phyloP scores from a whole-genome alignment of 1,284 basidiomycete genomes.

The Marasmius fiardii region DNA sequence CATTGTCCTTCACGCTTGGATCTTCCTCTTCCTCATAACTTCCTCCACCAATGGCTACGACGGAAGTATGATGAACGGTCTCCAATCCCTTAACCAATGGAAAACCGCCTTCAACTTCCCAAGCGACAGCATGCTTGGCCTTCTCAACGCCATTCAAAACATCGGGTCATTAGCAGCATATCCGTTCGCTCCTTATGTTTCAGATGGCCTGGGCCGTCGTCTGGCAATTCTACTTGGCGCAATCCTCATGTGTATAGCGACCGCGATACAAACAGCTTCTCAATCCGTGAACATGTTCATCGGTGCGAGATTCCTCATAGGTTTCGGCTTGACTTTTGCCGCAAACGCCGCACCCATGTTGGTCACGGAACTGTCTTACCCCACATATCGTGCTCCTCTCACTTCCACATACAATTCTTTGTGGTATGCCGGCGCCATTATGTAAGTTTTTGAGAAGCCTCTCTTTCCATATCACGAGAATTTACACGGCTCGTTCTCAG shows the following conservation, averaged over 20 bases:
- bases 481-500: conserved; percentile 32
- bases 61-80: conserved; percentile 75
- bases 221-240: conserved; percentile 63
- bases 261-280: conserved; percentile 69
- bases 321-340: conserved; percentile 76
- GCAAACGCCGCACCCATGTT: conserved; percentile 72
- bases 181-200: conserved; percentile 67
- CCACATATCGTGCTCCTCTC: conserved; percentile 68
- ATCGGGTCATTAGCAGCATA: conserved; percentile 64
- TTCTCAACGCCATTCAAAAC: conserved; percentile 79
- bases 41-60: conserved; percentile 78
- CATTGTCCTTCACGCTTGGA: conserved; percentile 64
- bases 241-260: conserved; percentile 59
- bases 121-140: conserved; percentile 53
- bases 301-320: conserved; percentile 73
- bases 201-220: conserved; percentile 67
- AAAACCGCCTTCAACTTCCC: conserved; percentile 53
- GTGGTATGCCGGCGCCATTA: conserved; percentile 74
- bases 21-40: conserved; percentile 69
- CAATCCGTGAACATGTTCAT: conserved; percentile 80
- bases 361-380: conserved; percentile 77
- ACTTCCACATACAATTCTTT: conserved; percentile 78
- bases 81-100: conserved; percentile 67
- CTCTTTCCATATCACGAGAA: background rate
- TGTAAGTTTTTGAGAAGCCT: conserved; percentile 40